phyloP scores from a whole-genome alignment of 1,139 yeast species.

The Kazachstania sp. region DNA sequence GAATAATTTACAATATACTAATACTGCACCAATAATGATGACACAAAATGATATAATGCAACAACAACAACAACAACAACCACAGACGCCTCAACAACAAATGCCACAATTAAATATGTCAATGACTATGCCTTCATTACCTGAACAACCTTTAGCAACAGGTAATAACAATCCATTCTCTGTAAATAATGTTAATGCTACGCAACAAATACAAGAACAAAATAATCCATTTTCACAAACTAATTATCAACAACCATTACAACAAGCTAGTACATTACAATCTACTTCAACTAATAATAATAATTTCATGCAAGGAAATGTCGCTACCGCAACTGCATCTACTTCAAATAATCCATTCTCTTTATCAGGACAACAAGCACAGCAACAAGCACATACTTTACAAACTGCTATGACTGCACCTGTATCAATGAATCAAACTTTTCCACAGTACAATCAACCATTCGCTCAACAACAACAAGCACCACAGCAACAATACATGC shows the following conservation, averaged over 20 bases:
- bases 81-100: conserved; percentile 2
- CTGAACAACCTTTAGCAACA: conserved; percentile 6
- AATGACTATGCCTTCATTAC: conserved; percentile 76
- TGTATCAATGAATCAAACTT: background rate
- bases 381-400: conserved; percentile 5
- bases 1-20: background rate
- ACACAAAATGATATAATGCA: background rate
- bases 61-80: background rate
- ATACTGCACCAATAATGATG: background rate
- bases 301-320: background rate
- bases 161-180: conserved; percentile 26
- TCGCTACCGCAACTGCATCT: background rate
- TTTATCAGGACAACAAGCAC: conserved; percentile 18
- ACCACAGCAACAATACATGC: conserved; percentile 5
- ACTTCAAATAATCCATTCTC: conserved; percentile 18
- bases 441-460: conserved; percentile 7
- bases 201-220: conserved; percentile 11
- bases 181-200: conserved; percentile 11
- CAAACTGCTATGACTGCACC: conserved; percentile 4
- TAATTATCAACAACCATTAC: conserved; percentile 14
- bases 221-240: conserved; percentile 18
- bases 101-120: background rate
- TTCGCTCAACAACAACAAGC: conserved; percentile 13
- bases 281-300: too few relatives aligned
- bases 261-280: background rate